Evolutionary conservation across 2,329 filamentous ascomycete species (phyloP).

Genomic region (Aspergillus sergii): DNA sequence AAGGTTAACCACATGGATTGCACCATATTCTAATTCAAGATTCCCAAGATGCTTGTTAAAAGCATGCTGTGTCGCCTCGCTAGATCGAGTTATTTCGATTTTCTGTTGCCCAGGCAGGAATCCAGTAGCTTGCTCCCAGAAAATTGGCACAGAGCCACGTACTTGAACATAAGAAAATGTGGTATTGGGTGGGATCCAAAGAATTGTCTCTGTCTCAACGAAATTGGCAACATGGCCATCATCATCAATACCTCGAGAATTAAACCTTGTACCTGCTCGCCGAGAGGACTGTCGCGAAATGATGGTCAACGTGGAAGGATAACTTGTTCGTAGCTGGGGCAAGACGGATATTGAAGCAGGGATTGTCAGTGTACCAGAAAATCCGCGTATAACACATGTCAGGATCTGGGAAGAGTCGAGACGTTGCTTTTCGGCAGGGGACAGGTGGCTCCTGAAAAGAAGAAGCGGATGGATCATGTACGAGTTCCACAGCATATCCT

Average conservation of each 20-base stretch:
- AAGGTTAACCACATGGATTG: conserved; percentile 89
- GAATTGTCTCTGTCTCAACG: conserved; percentile 94
- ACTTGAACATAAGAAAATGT: conserved; percentile 94
- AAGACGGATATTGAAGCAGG: conserved; percentile 75
- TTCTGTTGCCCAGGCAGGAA: conserved; percentile 92
- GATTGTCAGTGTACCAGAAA: conserved; percentile 83
- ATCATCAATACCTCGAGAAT: conserved; percentile 95
- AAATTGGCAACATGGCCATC: conserved; percentile 98
- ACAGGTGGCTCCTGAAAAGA: conserved; percentile 80
- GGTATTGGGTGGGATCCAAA: conserved; percentile 76
- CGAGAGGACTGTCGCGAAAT: conserved; percentile 90
- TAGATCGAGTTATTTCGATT: conserved; percentile 84
- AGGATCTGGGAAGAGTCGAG: conserved; percentile 87
- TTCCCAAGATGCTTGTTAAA: conserved; percentile 94
- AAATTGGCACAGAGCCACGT: conserved; percentile 89
- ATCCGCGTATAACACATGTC: conserved; percentile 91
- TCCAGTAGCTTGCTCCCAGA: conserved; percentile 93
- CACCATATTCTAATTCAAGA: conserved; percentile 84
- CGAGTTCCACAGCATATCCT: conserved; percentile 94
- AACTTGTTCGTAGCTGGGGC: conserved; percentile 64
- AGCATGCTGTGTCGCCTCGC: conserved; percentile 87
- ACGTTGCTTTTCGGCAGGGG: conserved; percentile 71
- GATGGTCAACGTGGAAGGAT: conserved; percentile 82
- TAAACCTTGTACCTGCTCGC: conserved; percentile 92
- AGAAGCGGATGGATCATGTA: conserved; percentile 96